Conservation (phyloP, 2,329 filamentous ascomycete species). For the Clonostachys rosea region DNA sequence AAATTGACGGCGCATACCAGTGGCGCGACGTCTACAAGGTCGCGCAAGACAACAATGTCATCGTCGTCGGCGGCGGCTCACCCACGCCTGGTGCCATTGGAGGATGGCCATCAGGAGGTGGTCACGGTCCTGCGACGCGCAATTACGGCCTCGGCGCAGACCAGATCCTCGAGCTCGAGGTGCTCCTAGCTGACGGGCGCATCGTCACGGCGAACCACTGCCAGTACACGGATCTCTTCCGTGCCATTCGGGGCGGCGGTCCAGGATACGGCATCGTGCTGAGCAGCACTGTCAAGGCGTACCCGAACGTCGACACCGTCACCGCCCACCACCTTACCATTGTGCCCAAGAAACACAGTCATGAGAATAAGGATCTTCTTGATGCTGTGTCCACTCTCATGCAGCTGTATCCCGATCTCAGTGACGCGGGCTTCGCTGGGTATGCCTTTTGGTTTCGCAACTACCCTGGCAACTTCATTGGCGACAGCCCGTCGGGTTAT, state of each 20-base stretch:
- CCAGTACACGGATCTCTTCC: constrained; percentile 25
- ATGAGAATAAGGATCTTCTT: constrained; percentile 15
- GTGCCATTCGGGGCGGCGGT: constrained; percentile 32
- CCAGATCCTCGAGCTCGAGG: constrained; percentile 33
- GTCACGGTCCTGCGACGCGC: constrained; percentile 28
- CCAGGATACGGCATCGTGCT: constrained; percentile 26
- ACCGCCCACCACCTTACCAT: constrained; percentile 13
- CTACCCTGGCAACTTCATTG: constrained; percentile 11
- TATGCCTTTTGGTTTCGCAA: constrained; percentile 19
- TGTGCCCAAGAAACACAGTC: constrained; percentile 8
- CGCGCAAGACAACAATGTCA: constrained; percentile 18
- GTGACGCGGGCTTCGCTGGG: constrained; percentile 19
- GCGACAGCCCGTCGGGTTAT: constrained; percentile 16
- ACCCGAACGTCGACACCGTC: constrained; percentile 20
- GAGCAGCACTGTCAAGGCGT: constrained; percentile 31
- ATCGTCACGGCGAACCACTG: constrained; percentile 24
- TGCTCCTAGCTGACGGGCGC: constrained; percentile 28
- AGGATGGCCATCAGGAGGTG: constrained; percentile 32
- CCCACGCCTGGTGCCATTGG: constrained; percentile 19
- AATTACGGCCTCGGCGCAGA: constrained; percentile 36
- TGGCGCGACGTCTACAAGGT: constrained; percentile 23
- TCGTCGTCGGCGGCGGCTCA: constrained; percentile 25
- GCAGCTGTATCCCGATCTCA: constrained; percentile 20
- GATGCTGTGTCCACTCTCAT: constrained; percentile 18
- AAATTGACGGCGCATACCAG: constrained; percentile 23